Conservation (phyloP, 2,329 filamentous ascomycete genomes). For the Arthrobotrys pseudoclavata region DNA sequence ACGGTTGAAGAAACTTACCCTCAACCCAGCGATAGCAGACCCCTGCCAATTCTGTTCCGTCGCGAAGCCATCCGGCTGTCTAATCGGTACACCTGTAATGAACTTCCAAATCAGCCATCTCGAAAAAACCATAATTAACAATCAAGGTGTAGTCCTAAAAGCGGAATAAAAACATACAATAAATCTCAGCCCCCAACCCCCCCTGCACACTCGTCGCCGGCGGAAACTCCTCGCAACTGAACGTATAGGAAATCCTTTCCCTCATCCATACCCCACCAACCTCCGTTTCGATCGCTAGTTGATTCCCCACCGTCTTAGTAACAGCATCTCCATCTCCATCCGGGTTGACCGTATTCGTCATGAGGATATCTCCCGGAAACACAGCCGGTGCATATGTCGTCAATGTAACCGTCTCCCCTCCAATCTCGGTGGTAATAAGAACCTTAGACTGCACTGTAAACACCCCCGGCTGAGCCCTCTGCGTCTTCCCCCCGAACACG, state of each 20-base stretch:
- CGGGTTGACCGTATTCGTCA: background rate
- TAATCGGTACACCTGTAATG: background rate
- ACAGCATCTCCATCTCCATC: background rate
- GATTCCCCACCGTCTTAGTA: background rate
- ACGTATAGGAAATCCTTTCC: background rate
- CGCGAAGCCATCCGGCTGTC: background rate
- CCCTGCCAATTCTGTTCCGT: constrained; percentile 31
- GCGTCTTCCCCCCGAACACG: background rate
- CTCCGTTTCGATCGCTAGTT: background rate
- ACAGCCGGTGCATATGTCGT: background rate
- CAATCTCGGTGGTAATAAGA: background rate
- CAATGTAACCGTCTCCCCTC: background rate
- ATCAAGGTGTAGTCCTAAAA: background rate
- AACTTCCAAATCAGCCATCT: background rate
- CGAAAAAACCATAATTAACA: background rate
- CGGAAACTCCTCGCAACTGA: constrained; percentile 11
- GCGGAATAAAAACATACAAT: background rate
- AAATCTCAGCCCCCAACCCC: background rate
- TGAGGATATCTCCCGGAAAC: background rate
- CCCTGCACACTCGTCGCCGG: constrained; percentile 14
- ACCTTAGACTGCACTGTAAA: constrained; percentile 1
- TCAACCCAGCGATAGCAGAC: background rate
- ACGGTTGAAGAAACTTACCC: background rate
- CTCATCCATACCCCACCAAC: background rate
- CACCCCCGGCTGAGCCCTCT: background rate